Conservation (phyloP, 345 rosid species). For the Turritis glabra region DNA sequence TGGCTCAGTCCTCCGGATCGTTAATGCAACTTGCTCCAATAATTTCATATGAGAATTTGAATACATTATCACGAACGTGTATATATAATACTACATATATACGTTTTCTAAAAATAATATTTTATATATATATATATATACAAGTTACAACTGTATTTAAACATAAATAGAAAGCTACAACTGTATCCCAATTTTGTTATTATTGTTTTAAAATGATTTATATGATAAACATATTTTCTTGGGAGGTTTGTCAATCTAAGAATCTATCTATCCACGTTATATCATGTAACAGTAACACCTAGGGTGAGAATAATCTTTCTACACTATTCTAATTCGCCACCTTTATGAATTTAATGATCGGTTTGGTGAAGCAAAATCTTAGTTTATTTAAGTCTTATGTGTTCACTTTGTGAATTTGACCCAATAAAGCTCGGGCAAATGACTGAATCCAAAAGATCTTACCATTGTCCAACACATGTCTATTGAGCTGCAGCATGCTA, state of each 20-base stretch:
- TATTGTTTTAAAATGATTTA: background rate
- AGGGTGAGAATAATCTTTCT: background rate
- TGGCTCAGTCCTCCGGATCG: slow-evolving; percentile 7
- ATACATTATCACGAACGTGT: slow-evolving; percentile 22
- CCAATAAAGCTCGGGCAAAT: background rate
- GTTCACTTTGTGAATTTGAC: background rate
- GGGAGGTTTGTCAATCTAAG: background rate
- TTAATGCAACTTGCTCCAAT: slow-evolving; percentile 32
- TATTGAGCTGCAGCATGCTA: background rate
- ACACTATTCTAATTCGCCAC: background rate
- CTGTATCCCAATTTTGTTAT: background rate
- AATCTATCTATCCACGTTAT: too few species aligned
- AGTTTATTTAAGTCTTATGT: background rate
- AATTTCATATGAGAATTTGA: slow-evolving; percentile 8
- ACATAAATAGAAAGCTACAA: background rate
- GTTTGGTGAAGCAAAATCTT: background rate
- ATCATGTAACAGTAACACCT: background rate
- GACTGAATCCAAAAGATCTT: background rate
- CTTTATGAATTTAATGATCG: background rate
- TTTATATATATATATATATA: background rate
- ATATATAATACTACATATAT: background rate
- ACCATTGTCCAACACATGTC: too few species aligned
- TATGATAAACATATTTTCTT: background rate
- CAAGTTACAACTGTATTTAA: slow-evolving; percentile 6
- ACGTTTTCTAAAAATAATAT: background rate